These are phyloP conservation scores for Penicillium riverlandense DNA, from an alignment of 495 filamentous ascomycete species.

Conservation along the genomic window DNA sequence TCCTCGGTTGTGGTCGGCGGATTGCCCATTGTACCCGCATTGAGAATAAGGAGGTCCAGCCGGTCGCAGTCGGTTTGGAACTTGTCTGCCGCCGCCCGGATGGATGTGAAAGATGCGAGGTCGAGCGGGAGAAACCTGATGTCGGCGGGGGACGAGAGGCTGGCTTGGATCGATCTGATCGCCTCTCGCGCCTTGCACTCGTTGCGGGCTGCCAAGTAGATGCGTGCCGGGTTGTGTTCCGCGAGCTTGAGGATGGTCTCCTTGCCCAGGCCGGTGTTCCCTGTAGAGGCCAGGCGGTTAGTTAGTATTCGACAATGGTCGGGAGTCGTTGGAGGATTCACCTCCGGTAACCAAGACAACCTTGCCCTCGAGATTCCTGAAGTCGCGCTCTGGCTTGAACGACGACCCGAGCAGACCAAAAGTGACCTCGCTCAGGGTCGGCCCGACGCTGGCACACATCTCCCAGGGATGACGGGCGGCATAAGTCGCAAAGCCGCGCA, in stretches of 20 bases:
- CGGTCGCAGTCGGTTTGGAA: constrained; percentile 41
- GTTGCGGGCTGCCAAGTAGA: constrained; percentile 58
- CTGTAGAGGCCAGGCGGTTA: constrained; percentile 18
- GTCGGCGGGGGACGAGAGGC: constrained; percentile 32
- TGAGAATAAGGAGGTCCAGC: constrained; percentile 51
- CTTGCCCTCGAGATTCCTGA: constrained; percentile 48
- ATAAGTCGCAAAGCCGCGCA: constrained; percentile 11
- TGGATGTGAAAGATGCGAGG: constrained; percentile 44
- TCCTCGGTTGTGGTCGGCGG: constrained; percentile 57
- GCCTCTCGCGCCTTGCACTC: constrained; percentile 43
- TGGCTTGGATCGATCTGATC: constrained; percentile 41
- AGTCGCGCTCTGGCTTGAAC: constrained; percentile 50
- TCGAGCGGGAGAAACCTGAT: constrained; percentile 46
- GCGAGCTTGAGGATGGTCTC: constrained; percentile 56
- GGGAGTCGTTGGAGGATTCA: constrained; percentile 11
- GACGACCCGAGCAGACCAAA: constrained; percentile 28
- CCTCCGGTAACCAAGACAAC: constrained; percentile 59
- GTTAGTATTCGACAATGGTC: too few relatives aligned
- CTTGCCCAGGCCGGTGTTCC: constrained; percentile 61
- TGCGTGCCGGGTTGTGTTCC: constrained; percentile 50
- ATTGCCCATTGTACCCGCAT: constrained; percentile 57
- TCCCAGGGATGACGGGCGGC: constrained; percentile 29
- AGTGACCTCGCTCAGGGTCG: constrained; percentile 33
- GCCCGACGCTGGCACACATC: constrained; percentile 25
- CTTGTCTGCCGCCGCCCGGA: constrained; percentile 37